Evolutionary conservation across 108 stramenopile species (phyloP).

Genomic region (Discostella stelligeroides): DNA sequence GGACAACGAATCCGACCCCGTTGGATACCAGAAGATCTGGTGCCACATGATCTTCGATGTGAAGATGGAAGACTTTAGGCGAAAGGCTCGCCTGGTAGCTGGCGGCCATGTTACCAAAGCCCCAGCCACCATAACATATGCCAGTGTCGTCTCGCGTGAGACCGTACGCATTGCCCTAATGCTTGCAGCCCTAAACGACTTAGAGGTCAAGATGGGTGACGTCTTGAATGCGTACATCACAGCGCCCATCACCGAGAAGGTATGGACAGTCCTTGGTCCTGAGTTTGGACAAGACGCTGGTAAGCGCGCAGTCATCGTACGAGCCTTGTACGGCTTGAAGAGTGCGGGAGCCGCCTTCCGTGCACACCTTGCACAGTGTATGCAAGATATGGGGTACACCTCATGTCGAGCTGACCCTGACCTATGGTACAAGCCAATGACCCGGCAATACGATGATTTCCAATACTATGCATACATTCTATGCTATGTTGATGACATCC

Average conservation of each 20-base stretch:
- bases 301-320: slow-evolving; percentile 14
- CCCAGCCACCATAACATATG: slow-evolving; percentile 40
- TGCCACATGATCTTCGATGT: too few species aligned
- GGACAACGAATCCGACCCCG: slow-evolving; percentile 19
- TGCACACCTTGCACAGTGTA: slow-evolving; percentile 29
- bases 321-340: slow-evolving; percentile 52
- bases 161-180: slow-evolving; percentile 52
- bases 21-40: too few species aligned
- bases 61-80: too few species aligned
- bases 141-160: too few species aligned
- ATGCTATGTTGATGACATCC: too few species aligned
- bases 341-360: not conserved
- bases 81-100: too few species aligned
- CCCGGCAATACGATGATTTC: not conserved
- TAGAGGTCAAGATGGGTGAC: slow-evolving; percentile 40
- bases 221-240: too few species aligned
- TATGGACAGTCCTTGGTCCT: too few species aligned
- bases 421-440: slow-evolving; percentile 37
- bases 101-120: slow-evolving; percentile 52
- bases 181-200: slow-evolving; percentile 46
- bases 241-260: too few species aligned
- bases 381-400: slow-evolving; percentile 28
- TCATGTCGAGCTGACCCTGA: slow-evolving; percentile 42
- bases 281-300: slow-evolving; percentile 15
- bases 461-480: slow-evolving; percentile 53